Percentiles rank a stretch among this genome's conserved stretches.
These are phyloP conservation scores for Coffea canephora DNA, from an alignment of 257 asterid species.

Conservation along the genomic window DNA sequence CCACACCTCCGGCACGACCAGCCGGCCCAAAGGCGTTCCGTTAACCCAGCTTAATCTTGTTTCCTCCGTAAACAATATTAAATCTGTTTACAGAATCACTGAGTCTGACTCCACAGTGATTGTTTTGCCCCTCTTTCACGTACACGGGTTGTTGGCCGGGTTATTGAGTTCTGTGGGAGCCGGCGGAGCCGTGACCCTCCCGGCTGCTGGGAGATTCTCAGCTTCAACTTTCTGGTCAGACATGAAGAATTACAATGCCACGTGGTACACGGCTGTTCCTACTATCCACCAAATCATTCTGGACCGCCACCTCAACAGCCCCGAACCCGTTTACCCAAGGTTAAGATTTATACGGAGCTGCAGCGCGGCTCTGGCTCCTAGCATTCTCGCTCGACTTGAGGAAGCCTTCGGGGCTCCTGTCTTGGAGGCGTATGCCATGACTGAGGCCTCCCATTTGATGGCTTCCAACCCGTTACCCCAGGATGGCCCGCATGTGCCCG, in stretches of 20 bases:
- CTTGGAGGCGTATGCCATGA: slow-evolving; percentile 92
- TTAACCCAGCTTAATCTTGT: slow-evolving; percentile 73
- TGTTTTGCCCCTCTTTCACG: slow-evolving; percentile 89
- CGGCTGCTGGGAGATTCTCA: slow-evolving; percentile 89
- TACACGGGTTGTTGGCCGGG: slow-evolving; percentile 88
- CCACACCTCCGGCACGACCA: slow-evolving; percentile 99
- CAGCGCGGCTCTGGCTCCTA: slow-evolving; percentile 94
- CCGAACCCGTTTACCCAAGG: slow-evolving; percentile 69
- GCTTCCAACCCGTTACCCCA: slow-evolving; percentile 81
- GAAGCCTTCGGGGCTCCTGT: slow-evolving; percentile 86
- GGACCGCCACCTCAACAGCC: slow-evolving; percentile 68
- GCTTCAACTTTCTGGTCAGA: slow-evolving; percentile 96
- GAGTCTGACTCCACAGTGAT: slow-evolving; percentile 86
- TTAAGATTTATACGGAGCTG: slow-evolving; percentile 96
- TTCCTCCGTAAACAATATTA: slow-evolving; percentile 71
- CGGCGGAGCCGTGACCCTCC: slow-evolving; percentile 86
- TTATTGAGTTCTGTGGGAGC: slow-evolving; percentile 79
- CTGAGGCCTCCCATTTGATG: slow-evolving; percentile 91
- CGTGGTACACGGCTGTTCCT: slow-evolving; percentile 99
- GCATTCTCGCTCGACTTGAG: slow-evolving; percentile 70
- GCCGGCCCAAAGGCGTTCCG: slow-evolving; percentile 98
- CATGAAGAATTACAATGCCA: slow-evolving; percentile 67
- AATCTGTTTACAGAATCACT: slow-evolving; percentile 62
- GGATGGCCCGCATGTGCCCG: slow-evolving; percentile 70
- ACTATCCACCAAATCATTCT: slow-evolving; percentile 90